A percentile compares a stretch with the other conserved stretches of the same genome.
Conservation (phyloP, 768 basidiomycete genomes). For the Serendipita sp. region DNA sequence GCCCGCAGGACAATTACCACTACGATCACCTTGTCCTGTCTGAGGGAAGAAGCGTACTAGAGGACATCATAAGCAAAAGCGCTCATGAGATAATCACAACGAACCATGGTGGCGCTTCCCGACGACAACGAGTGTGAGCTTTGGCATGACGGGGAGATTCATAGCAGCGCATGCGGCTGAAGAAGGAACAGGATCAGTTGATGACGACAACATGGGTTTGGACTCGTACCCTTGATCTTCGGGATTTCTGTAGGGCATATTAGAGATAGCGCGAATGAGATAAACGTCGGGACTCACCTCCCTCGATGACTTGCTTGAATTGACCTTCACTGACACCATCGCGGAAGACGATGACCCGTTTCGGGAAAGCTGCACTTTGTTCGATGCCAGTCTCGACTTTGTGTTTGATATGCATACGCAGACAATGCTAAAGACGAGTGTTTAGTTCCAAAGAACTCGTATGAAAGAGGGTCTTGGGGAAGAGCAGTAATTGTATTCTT, state of each 20-base stretch:
- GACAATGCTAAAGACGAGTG: constrained; percentile 26
- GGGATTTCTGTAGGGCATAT: constrained; percentile 32
- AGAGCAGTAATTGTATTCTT: constrained; percentile 6
- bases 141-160: constrained; percentile 31
- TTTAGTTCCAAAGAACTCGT: not conserved
- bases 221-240: constrained; percentile 34
- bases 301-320: constrained; percentile 31
- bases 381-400: constrained; percentile 26
- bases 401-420: constrained; percentile 43
- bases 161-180: constrained; percentile 47
- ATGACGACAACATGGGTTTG: constrained; percentile 1
- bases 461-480: not conserved
- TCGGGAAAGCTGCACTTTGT: constrained; percentile 27
- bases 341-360: constrained; percentile 60
- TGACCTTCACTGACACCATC: constrained; percentile 45
- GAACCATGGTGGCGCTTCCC: constrained; percentile 58
- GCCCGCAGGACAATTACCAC: constrained; percentile 60
- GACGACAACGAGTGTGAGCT: constrained; percentile 63
- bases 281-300: constrained; percentile 24
- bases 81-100: constrained; percentile 15
- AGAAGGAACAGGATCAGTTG: not conserved
- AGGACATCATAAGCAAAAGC: constrained; percentile 11
- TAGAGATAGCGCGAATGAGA: not conserved
- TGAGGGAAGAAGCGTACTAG: constrained; percentile 38
- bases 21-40: constrained; percentile 36